phyloP scores from a whole-genome alignment of 1,284 basidiomycete genomes.

The Trichosporon sp. region DNA sequence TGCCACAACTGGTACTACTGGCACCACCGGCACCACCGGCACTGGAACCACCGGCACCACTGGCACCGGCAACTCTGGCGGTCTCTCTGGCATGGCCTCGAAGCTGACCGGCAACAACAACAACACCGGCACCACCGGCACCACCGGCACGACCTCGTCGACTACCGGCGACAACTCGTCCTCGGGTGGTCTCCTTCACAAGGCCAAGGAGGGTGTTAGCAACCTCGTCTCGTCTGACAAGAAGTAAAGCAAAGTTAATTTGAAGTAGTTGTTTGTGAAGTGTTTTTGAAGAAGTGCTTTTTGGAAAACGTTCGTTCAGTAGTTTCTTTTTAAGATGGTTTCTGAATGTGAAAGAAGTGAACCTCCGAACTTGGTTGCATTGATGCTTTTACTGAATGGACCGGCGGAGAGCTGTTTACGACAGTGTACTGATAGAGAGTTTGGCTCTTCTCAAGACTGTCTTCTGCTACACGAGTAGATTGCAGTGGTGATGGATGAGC shows the following conservation, averaged over 20 bases:
- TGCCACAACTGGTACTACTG: not conserved
- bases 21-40: not conserved
- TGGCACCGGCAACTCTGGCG: not conserved
- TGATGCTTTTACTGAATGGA: too few relatives aligned
- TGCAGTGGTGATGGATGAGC: too few relatives aligned
- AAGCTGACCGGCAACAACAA: not conserved
- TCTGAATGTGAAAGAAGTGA: too few relatives aligned
- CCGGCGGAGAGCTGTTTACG: too few relatives aligned
- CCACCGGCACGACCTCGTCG: not conserved
- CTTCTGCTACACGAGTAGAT: too few relatives aligned
- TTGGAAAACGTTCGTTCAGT: too few relatives aligned
- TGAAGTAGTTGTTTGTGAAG: not conserved
- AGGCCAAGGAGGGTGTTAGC: conserved; percentile 9
- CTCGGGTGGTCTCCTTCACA: not conserved
- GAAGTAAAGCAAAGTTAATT: not conserved
- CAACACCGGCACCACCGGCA: not conserved
- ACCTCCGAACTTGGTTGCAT: too few relatives aligned
- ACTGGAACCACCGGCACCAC: not conserved
- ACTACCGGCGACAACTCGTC: not conserved
- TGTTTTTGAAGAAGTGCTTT: too few relatives aligned
- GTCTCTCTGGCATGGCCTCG: not conserved
- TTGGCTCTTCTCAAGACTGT: too few relatives aligned
- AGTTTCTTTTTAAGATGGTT: not conserved
- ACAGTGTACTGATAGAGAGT: too few relatives aligned
- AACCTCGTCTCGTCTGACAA: conserved; percentile 9